phyloP scores from a whole-genome alignment of 768 basidiomycete genomes.

The Wakefieldia striispora region DNA sequence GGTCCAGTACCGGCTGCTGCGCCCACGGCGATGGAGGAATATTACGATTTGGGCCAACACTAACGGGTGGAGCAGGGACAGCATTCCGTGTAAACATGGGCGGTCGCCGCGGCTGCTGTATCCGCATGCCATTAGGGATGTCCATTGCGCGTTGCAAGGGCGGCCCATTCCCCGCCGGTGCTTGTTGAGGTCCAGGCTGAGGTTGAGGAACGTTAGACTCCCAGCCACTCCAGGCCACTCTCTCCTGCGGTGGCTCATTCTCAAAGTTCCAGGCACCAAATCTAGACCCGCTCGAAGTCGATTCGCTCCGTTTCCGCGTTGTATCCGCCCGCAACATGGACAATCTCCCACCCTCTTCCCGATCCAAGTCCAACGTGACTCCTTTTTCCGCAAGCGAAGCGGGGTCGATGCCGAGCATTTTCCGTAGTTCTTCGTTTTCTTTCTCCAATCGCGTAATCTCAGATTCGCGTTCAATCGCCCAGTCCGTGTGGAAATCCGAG shows the following conservation, averaged over 20 bases:
- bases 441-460: constrained; percentile 80
- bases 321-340: constrained; percentile 20
- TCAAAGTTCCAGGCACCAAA: constrained; percentile 30
- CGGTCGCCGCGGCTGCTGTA: constrained; percentile 53
- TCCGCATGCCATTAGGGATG: constrained; percentile 49
- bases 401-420: constrained; percentile 71
- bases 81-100: constrained; percentile 49
- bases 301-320: constrained; percentile 27
- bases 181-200: constrained; percentile 35
- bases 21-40: constrained; percentile 41
- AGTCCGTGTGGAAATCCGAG: constrained; percentile 58
- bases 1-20: constrained; percentile 40
- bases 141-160: constrained; percentile 51
- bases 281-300: constrained; percentile 20
- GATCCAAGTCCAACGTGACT: constrained; percentile 45
- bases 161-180: constrained; percentile 18
- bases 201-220: constrained; percentile 25
- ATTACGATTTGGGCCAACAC: constrained; percentile 36
- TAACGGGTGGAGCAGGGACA: constrained; percentile 34
- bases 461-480: constrained; percentile 83
- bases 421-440: constrained; percentile 81
- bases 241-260: constrained; percentile 29
- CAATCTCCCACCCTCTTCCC: constrained; percentile 44
- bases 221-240: constrained; percentile 26
- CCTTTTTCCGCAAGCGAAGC: constrained; percentile 51